Base-by-base conservation (phyloP, 1,139 yeast genomes). In the Nakaseomyces sp. region DNA sequence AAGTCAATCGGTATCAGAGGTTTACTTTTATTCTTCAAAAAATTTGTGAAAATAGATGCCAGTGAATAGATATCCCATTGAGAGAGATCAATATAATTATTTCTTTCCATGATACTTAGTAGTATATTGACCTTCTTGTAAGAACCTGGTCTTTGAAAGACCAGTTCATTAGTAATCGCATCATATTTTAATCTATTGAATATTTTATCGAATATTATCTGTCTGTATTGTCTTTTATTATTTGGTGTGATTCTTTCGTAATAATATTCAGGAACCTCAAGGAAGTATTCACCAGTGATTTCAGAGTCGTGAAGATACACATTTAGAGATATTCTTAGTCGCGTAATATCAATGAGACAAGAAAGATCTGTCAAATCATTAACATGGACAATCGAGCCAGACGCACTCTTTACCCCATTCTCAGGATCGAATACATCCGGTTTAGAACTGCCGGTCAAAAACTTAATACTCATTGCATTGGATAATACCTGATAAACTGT, bases 401-500 rank as follows among this genome's bases (percentile, higher is more conserved):
- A 32, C n/a, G 28, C 4, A 30, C 45, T 26, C 38, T 45, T 37
- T 19, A n/a, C 41, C 19, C 42, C 38, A 53, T 51, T 41, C 18
- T 44, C 44, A 9, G 38, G 38, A 28, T 41, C 45, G 9, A 43
- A 43, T 2, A 39, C 24, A 17, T 51, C 31, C 26, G 46, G 51
- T 9, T 47, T 44, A 42, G 37, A 20, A 25, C 18, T 30, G 2
- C 43, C 37, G 6, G 56, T 58, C 41, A 67, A 53, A 51, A 71
- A 68, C 50, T 74, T 69, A 46, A 73, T 64, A 42, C 72, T 71
- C 54, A 78, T 69, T 2, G 79, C 72, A 54, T 82, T 84, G 47
- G 79, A 71, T 48, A 86, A 67, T 43, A 87, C 75, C 47, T 86
- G 91, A 17, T 86, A 75, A 30, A 88, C 73, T 0, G 95, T 82